Evolutionary conservation across 208 protist genomes (phyloP).

Genomic region (Vickermania spadyakhi): DNA sequence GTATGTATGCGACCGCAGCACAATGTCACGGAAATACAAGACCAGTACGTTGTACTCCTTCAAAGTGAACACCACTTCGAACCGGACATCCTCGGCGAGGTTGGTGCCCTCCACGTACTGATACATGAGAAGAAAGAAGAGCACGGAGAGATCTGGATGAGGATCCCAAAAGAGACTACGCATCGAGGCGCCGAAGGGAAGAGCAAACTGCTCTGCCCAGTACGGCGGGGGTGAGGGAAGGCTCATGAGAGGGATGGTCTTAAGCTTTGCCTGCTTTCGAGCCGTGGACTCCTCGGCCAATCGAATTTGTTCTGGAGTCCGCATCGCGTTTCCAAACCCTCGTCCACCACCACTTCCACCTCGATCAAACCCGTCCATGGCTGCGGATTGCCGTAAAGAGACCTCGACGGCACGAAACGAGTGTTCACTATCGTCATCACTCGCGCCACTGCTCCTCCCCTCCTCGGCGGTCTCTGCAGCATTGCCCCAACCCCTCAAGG

Average conservation of each 20-base stretch:
- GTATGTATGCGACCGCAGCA: slow-evolving; percentile 55
- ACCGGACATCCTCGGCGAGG: slow-evolving; percentile 42
- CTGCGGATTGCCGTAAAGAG: too few species aligned
- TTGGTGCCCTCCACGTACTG: slow-evolving; percentile 68
- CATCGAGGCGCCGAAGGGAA: slow-evolving; percentile 14
- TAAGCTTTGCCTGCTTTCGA: slow-evolving; percentile 1
- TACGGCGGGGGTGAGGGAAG: slow-evolving; percentile 8
- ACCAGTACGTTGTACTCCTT: slow-evolving; percentile 43
- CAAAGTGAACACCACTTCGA: slow-evolving; percentile 18
- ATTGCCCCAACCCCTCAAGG: too few species aligned
- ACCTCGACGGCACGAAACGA: too few species aligned
- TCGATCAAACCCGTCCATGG: too few species aligned
- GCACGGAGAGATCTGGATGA: slow-evolving; percentile 53
- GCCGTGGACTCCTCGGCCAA: background rate
- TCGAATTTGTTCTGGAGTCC: slow-evolving; percentile 4
- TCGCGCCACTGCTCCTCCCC: too few species aligned
- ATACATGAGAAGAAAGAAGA: slow-evolving; percentile 66
- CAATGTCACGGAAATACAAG: slow-evolving; percentile 68
- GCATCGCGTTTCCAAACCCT: background rate
- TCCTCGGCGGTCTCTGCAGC: too few species aligned
- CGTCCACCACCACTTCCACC: too few species aligned
- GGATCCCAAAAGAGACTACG: slow-evolving; percentile 49
- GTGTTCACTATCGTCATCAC: too few species aligned
- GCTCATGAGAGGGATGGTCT: slow-evolving; percentile 1
- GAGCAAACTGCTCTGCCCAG: slow-evolving; percentile 10